Percentiles rank a stretch among this genome's conserved stretches.
Evolutionary conservation across 2,329 filamentous ascomycete species (phyloP).

Genomic region (Neurospora sp.): DNA sequence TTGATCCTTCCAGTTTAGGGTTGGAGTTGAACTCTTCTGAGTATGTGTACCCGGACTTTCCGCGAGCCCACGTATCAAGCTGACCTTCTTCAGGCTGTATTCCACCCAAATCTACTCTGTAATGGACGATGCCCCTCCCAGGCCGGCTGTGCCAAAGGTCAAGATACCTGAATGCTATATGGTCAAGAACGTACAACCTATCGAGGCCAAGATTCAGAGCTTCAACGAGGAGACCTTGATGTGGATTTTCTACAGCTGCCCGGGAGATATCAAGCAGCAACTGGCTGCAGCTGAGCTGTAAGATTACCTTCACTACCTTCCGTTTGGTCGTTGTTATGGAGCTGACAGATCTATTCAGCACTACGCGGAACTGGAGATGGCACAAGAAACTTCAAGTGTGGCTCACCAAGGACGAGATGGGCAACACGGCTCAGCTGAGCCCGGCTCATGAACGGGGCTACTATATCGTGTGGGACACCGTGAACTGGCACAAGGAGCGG

Average conservation of each 20-base stretch:
- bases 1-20: slow-evolving; percentile 48
- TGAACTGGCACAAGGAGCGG: slow-evolving; percentile 52
- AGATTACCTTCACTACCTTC: slow-evolving; percentile 17
- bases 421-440: slow-evolving; percentile 51
- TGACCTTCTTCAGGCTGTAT: slow-evolving; percentile 32
- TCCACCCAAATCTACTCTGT: slow-evolving; percentile 52
- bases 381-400: slow-evolving; percentile 58
- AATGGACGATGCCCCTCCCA: slow-evolving; percentile 49
- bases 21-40: slow-evolving; percentile 48
- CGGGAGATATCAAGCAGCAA: slow-evolving; percentile 52
- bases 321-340: background rate
- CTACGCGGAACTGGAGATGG: slow-evolving; percentile 58
- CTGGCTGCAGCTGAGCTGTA: slow-evolving; percentile 55
- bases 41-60: slow-evolving; percentile 31
- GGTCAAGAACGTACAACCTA: slow-evolving; percentile 55
- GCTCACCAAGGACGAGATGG: slow-evolving; percentile 58
- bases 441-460: slow-evolving; percentile 53
- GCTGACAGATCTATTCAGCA: slow-evolving; percentile 29
- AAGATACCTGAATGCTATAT: slow-evolving; percentile 56
- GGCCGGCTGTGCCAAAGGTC: slow-evolving; percentile 47
- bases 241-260: slow-evolving; percentile 61
- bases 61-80: background rate
- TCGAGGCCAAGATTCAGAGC: slow-evolving; percentile 55
- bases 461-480: slow-evolving; percentile 57
- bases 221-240: slow-evolving; percentile 62